These are phyloP conservation scores for Amauroascus verrucosus DNA, from an alignment of 2,329 filamentous ascomycete species.

Conservation along the genomic window DNA sequence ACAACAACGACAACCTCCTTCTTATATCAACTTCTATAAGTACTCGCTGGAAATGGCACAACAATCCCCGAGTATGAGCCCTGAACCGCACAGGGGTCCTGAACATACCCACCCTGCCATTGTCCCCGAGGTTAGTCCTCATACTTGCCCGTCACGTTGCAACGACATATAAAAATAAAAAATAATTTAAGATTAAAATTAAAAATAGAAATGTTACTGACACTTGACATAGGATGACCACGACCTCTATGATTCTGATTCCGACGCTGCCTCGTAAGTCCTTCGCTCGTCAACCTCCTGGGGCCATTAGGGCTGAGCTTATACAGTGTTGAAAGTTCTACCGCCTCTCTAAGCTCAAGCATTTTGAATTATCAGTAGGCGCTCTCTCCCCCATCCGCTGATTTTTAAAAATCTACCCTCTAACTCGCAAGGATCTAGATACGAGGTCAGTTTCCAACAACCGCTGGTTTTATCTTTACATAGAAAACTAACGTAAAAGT, in stretches of 20 bases:
- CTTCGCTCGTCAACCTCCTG: background rate
- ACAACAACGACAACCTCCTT: too few relatives aligned
- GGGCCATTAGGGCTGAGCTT: too few relatives aligned
- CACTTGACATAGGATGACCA: conserved; percentile 3
- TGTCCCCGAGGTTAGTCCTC: conserved; percentile 2
- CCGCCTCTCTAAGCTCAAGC: conserved; percentile 14
- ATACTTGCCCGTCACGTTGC: too few relatives aligned
- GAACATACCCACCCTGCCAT: background rate
- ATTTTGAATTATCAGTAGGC: conserved; percentile 10
- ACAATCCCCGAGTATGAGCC: background rate
- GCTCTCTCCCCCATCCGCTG: background rate
- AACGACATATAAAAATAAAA: background rate
- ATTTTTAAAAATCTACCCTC: background rate
- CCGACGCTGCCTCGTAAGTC: conserved; percentile 6
- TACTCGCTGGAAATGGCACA: background rate
- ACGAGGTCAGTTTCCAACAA: conserved; percentile 5
- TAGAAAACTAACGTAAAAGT: background rate
- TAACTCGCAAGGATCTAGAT: conserved; percentile 5
- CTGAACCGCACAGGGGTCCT: background rate
- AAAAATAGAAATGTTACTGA: background rate
- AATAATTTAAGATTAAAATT: too few relatives aligned
- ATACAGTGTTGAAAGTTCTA: conserved; percentile 9
- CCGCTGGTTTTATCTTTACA: background rate
- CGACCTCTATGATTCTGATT: conserved; percentile 6
- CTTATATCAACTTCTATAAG: too few relatives aligned